These are phyloP conservation scores for Bipolaris oryzae DNA, from an alignment of 2,329 filamentous ascomycete species.

Conservation along the genomic window DNA sequence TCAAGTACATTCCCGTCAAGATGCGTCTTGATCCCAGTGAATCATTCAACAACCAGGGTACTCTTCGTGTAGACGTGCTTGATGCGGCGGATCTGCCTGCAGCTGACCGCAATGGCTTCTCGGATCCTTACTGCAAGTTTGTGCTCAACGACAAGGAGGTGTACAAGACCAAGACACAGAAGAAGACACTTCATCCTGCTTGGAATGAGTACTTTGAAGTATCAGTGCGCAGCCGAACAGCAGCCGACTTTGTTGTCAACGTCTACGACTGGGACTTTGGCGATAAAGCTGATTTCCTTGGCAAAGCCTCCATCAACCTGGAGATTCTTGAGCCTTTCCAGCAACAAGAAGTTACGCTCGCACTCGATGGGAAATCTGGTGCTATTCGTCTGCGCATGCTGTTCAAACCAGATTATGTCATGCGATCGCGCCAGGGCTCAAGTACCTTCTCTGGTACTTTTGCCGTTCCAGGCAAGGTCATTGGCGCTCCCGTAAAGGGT, in stretches of 20 bases:
- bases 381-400: constrained; percentile 80
- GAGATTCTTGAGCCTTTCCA: constrained; percentile 83
- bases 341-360: constrained; percentile 73
- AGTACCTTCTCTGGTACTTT: constrained; percentile 94
- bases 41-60: constrained; percentile 99
- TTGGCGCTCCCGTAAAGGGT: constrained; percentile 94
- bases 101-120: constrained; percentile 94
- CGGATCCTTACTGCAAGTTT: constrained; percentile 96
- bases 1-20: constrained; percentile 92
- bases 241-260: constrained; percentile 78
- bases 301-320: constrained; percentile 75
- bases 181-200: constrained; percentile 91
- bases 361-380: constrained; percentile 88
- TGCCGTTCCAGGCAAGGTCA: constrained; percentile 82
- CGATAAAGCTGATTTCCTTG: constrained; percentile 91
- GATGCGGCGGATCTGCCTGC: constrained; percentile 88
- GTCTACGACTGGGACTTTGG: constrained; percentile 98
- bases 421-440: constrained; percentile 83
- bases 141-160: constrained; percentile 86
- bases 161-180: constrained; percentile 93
- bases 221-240: constrained; percentile 80
- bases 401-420: constrained; percentile 92
- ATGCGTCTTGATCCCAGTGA: constrained; percentile 95
- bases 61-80: constrained; percentile 88
- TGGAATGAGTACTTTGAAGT: constrained; percentile 98